A percentile compares a stretch with the other conserved stretches of the same genome.
phyloP scores from a whole-genome alignment of 139 green algal genomes.

The Tetraselmis chui region DNA sequence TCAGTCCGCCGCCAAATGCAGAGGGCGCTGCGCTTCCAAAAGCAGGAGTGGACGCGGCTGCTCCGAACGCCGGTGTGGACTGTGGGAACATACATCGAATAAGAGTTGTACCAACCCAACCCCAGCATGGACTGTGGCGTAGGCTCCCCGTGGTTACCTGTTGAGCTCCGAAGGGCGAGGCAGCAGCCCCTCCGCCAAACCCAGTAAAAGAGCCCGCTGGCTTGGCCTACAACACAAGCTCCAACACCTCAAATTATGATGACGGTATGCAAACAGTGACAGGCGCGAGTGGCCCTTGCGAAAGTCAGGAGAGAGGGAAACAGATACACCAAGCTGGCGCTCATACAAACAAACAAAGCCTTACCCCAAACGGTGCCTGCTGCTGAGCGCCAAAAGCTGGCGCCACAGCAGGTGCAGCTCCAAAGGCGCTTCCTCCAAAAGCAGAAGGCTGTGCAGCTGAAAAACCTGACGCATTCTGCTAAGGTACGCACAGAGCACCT shows the following conservation, averaged over 20 bases:
- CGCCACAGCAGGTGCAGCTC: slow-evolving; percentile 6
- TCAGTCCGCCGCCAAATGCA: slow-evolving; percentile 10
- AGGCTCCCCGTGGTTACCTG: too few relatives aligned
- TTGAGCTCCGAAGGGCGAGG: not conserved
- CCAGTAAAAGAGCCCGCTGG: not conserved
- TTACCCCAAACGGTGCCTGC: not conserved
- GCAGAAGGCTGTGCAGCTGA: not conserved
- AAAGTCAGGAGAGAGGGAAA: not conserved
- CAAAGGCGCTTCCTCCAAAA: not conserved
- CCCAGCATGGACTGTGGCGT: too few relatives aligned
- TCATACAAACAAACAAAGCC: too few relatives aligned
- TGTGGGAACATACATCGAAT: not conserved
- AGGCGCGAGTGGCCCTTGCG: not conserved
- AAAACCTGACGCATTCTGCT: not conserved
- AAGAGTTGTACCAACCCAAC: not conserved
- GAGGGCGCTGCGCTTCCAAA: slow-evolving; percentile 17
- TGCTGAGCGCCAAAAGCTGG: slow-evolving; percentile 25
- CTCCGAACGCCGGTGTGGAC: slow-evolving; percentile 10
- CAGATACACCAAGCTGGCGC: too few relatives aligned
- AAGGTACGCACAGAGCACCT: not conserved
- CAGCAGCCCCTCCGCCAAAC: not conserved
- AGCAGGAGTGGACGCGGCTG: slow-evolving; percentile 15
- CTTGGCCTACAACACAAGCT: not conserved
- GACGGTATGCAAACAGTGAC: not conserved
- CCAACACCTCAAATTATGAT: not conserved